phyloP scores from a whole-genome alignment of 2,329 filamentous ascomycete genomes.

The Clonostachys solani region DNA sequence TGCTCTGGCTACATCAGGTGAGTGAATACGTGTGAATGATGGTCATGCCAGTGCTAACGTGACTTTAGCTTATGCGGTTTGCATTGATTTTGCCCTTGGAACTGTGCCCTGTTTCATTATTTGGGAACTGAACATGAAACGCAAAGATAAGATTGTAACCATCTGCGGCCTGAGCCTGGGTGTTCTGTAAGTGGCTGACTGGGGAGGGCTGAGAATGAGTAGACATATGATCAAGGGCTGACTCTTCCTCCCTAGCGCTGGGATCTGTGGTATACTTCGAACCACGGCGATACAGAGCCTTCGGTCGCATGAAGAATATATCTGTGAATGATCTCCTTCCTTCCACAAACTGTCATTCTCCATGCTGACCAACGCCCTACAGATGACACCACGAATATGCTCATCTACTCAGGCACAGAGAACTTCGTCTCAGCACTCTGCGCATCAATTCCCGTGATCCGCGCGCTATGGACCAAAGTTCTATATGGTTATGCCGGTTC shows the following conservation, averaged over 20 bases:
- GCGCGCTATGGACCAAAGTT: slow-evolving; percentile 2
- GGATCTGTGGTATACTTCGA: slow-evolving; percentile 7
- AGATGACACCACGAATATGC: slow-evolving; percentile 10
- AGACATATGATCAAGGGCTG: not conserved
- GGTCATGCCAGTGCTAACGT: not conserved
- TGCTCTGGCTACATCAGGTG: slow-evolving; percentile 5
- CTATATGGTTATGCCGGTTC: slow-evolving; percentile 1
- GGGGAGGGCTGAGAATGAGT: not conserved
- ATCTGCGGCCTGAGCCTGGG: slow-evolving; percentile 17
- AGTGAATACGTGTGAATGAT: not conserved
- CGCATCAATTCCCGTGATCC: slow-evolving; percentile 9
- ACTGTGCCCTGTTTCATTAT: slow-evolving; percentile 16
- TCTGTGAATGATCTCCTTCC: slow-evolving; percentile 2
- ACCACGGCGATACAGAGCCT: slow-evolving; percentile 4
- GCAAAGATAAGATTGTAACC: slow-evolving; percentile 16
- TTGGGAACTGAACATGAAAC: slow-evolving; percentile 16
- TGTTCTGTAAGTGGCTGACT: slow-evolving; percentile 11
- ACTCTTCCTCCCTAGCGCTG: slow-evolving; percentile 2
- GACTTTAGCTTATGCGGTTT: slow-evolving; percentile 7
- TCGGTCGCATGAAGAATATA: slow-evolving; percentile 6
- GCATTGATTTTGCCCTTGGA: slow-evolving; percentile 11
- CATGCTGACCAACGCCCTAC: not conserved
- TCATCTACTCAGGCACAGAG: slow-evolving; percentile 11
- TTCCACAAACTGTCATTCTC: not conserved
- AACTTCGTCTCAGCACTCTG: slow-evolving; percentile 9